phyloP scores from a whole-genome alignment of 768 basidiomycete genomes.

The Naganishia kalamii region DNA sequence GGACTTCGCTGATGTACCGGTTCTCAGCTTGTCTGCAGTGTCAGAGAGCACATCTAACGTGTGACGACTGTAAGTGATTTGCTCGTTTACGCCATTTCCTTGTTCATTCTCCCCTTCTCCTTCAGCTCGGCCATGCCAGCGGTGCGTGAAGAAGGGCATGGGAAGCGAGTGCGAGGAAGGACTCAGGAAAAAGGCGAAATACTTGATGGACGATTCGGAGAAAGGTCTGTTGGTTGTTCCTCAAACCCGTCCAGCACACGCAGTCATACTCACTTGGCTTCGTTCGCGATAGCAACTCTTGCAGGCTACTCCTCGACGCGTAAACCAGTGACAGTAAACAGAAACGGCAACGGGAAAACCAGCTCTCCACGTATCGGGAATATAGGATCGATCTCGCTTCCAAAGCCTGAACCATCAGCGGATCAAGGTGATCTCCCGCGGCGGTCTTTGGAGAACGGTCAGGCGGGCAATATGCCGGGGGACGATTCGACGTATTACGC shows the following conservation, averaged over 20 bases:
- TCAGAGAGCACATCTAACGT: conserved; percentile 96
- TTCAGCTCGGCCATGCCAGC: conserved; percentile 89
- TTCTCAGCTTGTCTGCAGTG: conserved; percentile 84
- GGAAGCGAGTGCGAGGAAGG: conserved; percentile 85
- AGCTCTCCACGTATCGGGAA: conserved; percentile 4
- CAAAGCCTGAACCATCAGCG: background rate
- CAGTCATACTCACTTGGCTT: background rate
- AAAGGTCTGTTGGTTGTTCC: conserved; percentile 55
- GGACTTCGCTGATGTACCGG: background rate
- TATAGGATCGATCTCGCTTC: background rate
- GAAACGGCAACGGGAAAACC: background rate
- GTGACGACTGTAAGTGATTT: conserved; percentile 77
- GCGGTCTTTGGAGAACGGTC: background rate
- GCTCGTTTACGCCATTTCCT: background rate
- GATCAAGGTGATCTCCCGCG: background rate
- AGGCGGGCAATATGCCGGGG: background rate
- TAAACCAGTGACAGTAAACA: background rate
- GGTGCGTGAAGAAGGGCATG: conserved; percentile 90
- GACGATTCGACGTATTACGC: background rate
- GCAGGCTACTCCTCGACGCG: background rate
- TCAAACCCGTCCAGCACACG: background rate
- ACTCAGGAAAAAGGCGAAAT: conserved; percentile 95
- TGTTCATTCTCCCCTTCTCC: conserved; percentile 1
- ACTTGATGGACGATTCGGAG: conserved; percentile 87
- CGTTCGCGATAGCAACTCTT: conserved; percentile 8